Base-by-base conservation (phyloP, 2,329 filamentous ascomycete genomes). In the Phaeophleospora eucalypticola region DNA sequence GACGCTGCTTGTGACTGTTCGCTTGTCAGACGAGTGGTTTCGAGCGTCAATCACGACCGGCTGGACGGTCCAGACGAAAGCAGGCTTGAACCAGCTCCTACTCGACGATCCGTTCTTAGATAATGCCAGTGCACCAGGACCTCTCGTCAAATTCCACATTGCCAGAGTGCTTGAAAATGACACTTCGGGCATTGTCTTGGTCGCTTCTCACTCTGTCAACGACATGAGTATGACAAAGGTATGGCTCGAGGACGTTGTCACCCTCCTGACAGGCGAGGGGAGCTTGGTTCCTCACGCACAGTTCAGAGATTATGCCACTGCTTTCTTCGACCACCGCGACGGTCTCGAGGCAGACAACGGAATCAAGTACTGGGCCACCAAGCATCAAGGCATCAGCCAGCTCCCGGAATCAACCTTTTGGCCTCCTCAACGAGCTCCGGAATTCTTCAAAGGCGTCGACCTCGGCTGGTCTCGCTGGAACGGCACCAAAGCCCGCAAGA, bases 171-270 rank as follows among this genome's bases (percentile, higher is more conserved):
- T 52, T 3, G 53, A 51, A 15, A 58, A 61, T 45, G 58, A 56
- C 27, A 57, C 54, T 12, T 61, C 60, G 15, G 61, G 61, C 21
- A 46, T 64, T 2, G 56, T 63, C 10, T 47, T 64, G 42, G 49
- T 63, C 15, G 59, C 53, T 15, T 64, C 61, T 1, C 61, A 64
- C 45, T 53, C 61, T 7, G 58, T 62, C 34, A 61, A 59, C 34
- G 61, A 64, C 43, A 62, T 62, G 58, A 61, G 56, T 51, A 63
- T 63, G 59, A 64, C 61, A 35, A 63, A 63, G 48, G 52, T 63
- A 3, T 64, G 61, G 61, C 50, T 63, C 12, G 61, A 64, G 37
- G 61, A 64, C 36, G 54, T 64, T 14, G 53, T 60, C 18, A 58
- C 44, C 8, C 45, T 62, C 2, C 49, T 64, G 2, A 60, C 57